These are phyloP conservation scores for Penicillium paxilli DNA, from an alignment of 495 filamentous ascomycete genomes.

Conservation along the genomic window DNA sequence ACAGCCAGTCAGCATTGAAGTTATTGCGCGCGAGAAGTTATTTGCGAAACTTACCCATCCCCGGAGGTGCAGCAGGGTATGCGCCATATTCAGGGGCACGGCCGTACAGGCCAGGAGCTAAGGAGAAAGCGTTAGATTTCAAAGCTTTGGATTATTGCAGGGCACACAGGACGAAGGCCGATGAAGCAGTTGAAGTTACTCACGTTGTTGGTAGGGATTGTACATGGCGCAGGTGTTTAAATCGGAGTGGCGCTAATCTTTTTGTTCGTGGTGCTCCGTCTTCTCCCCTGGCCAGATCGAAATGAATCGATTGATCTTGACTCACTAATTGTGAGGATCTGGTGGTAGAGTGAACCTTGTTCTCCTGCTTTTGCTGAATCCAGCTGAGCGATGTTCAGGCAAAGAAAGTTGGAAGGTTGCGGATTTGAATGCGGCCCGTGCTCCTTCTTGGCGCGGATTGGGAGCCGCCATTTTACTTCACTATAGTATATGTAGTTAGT, in stretches of 20 bases:
- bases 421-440: constrained; percentile 16
- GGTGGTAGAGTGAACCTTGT: not conserved
- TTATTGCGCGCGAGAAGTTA: not conserved
- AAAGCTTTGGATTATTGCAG: constrained; percentile 8
- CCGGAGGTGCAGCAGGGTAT: constrained; percentile 80
- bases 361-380: not conserved
- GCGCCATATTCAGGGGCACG: constrained; percentile 69
- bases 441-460: constrained; percentile 14
- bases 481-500: too few relatives aligned
- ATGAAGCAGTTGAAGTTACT: constrained; percentile 18
- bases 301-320: not conserved
- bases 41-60: constrained; percentile 67
- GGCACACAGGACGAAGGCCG: not conserved
- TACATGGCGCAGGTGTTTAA: constrained; percentile 56
- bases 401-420: not conserved
- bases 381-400: not conserved
- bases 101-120: constrained; percentile 61
- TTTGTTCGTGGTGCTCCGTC: not conserved
- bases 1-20: constrained; percentile 16
- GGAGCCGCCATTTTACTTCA: not conserved
- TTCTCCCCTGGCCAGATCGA: too few relatives aligned
- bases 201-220: constrained; percentile 73
- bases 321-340: not conserved
- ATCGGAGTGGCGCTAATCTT: not conserved
- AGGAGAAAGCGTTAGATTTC: not conserved